These are phyloP conservation scores for Candida neerlandica DNA, from an alignment of 1,139 yeast genomes.

Conservation along the genomic window DNA sequence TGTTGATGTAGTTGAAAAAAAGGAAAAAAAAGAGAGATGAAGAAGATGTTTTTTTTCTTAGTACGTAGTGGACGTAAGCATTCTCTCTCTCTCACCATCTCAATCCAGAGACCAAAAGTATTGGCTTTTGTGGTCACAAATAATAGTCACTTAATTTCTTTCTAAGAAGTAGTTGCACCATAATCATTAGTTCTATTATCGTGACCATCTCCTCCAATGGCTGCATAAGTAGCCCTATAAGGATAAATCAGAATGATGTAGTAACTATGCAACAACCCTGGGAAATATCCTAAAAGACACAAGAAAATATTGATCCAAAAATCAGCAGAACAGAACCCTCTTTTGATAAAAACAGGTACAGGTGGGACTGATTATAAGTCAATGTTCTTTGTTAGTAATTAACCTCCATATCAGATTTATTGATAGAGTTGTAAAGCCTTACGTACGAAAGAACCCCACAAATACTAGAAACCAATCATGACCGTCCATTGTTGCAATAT, in stretches of 20 bases:
- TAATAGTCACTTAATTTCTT: not conserved
- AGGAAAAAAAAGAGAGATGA: not conserved
- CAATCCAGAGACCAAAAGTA: not conserved
- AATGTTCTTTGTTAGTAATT: not conserved
- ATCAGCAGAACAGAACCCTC: conserved; percentile 74
- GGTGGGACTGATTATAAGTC: conserved; percentile 56
- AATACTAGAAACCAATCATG: conserved; percentile 80
- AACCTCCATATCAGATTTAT: not conserved
- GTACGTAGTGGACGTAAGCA: not conserved
- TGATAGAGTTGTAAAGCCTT: not conserved
- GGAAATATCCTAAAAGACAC: conserved; percentile 77
- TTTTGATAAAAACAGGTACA: conserved; percentile 74
- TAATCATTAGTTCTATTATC: conserved; percentile 28
- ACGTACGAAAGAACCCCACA: conserved; percentile 62
- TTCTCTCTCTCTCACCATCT: not conserved
- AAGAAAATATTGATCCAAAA: conserved; percentile 74
- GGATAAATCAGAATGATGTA: conserved; percentile 63
- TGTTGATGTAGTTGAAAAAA: not conserved
- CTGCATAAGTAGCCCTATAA: conserved; percentile 21
- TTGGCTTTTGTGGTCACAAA: not conserved
- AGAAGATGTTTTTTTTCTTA: not conserved
- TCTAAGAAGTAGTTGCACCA: conserved; percentile 23
- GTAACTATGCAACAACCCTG: conserved; percentile 72
- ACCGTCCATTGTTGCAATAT: conserved; percentile 49
- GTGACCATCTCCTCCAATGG: conserved; percentile 34